Evolutionary conservation across 805 yeast genomes (phyloP), one percentile per base, ranked within the genome.

Genomic region (Lipomyces yamanashiensis): DNA sequence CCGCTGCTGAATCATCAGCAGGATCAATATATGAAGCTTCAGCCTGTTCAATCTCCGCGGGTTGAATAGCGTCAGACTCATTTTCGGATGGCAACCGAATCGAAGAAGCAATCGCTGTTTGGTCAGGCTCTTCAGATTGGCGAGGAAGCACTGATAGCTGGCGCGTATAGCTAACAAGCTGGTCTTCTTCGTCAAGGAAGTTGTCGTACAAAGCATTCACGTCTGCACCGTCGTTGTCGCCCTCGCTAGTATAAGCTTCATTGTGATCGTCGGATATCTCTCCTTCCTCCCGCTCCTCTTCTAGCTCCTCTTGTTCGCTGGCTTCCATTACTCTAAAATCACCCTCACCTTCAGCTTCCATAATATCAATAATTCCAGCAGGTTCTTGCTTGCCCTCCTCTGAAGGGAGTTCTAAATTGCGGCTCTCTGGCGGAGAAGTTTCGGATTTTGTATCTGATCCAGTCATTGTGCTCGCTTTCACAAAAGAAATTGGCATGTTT

Each of bases 101-200:
- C 5, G 28, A 28, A 28, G 28, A 28, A 28, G 28, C 28, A 28
- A 28, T 28, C 28, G 28, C 41, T 12, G 41, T 7, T 39, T 39
- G 41, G n/a, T 39, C n/a, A 6, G 13, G 15, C 19, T n/a, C 10
- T 13, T 17, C 5, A 43, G 47, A 13, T 67, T 67, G 63, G 74
- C 40, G 61, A 77, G 64, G 39, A n/a, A 36, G 56, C 28, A 37
- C 49, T n/a, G 55, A 47, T 40, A 63, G 43, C 6, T 59, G 59
- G 12, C 58, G 60, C 12, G 63, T 58, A 7, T 56, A 33, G 28
- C 52, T 48, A 7, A 66, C 68, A 3, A 66, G 53, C 23, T 64
- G 58, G 43, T 64, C 65, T 47, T 67, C 70, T 21, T 65, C 70
- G 43, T 67, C 59, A 10, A 66, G 55, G n/a, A 62, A 15, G 40